Evolutionary conservation across 129 eudicot species (phyloP).

Genomic region (Ambrosia trifida): DNA sequence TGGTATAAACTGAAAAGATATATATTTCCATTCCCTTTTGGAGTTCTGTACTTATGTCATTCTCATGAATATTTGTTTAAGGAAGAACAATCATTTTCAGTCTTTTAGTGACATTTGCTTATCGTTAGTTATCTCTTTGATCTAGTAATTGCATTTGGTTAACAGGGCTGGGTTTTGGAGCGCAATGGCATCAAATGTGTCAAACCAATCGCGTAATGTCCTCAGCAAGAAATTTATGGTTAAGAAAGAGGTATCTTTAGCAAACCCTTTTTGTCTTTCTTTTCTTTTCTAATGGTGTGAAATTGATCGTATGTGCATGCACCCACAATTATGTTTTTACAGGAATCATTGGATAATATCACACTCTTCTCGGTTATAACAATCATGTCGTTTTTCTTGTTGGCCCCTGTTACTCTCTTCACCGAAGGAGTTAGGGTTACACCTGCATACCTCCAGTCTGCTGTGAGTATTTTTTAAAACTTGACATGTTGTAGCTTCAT

Average conservation of each 20-base stretch:
- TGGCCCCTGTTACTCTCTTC: constrained; percentile 69
- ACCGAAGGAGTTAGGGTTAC: constrained; percentile 89
- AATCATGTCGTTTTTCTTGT: constrained; percentile 82
- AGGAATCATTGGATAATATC: constrained; percentile 96
- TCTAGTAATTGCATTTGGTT: constrained; percentile 27
- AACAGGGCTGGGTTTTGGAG: constrained; percentile 94
- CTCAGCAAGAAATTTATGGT: constrained; percentile 99
- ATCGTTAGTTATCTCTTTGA: constrained; percentile 1
- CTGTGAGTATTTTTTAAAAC: constrained; percentile 61
- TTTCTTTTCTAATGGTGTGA: not conserved
- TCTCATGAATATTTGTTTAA: not conserved
- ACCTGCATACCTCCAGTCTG: constrained; percentile 75
- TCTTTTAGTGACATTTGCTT: constrained; percentile 5
- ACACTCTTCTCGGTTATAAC: constrained; percentile 92
- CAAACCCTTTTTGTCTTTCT: not conserved
- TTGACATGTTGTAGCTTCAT: not conserved
- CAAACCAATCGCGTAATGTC: constrained; percentile 94
- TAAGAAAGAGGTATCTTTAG: constrained; percentile 53
- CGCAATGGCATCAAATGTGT: constrained; percentile 99
- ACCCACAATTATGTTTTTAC: constrained; percentile 21
- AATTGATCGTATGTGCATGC: not conserved
- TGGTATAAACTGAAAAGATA: constrained; percentile 53
- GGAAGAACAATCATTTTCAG: not conserved
- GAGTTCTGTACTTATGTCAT: too few relatives aligned
- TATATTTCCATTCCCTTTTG: constrained; percentile 9